Conservation (phyloP, 768 basidiomycete species). For the Cyclocybe cylindracea region DNA sequence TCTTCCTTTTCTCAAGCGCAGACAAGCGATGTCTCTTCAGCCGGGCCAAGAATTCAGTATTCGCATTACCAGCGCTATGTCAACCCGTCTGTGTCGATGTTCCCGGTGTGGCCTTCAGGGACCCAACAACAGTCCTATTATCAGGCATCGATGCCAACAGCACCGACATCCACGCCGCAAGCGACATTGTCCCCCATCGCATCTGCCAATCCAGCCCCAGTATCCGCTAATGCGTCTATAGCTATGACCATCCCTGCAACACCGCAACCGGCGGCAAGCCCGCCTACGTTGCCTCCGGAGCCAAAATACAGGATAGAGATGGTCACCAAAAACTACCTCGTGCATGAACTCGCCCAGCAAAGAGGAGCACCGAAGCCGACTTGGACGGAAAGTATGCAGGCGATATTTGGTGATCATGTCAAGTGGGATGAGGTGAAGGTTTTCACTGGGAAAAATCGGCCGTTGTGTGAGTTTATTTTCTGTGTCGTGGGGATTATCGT, state of each 20-base stretch:
- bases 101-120: conserved; percentile 23
- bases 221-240: background rate
- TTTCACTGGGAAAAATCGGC: conserved; percentile 64
- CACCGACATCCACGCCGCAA: background rate
- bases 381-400: conserved; percentile 76
- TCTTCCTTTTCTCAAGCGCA: background rate
- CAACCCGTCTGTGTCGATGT: conserved; percentile 12
- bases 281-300: conserved; percentile 20
- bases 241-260: conserved; percentile 6
- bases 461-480: conserved; percentile 46
- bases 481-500: background rate
- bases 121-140: conserved; percentile 8
- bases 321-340: conserved; percentile 67
- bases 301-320: conserved; percentile 44
- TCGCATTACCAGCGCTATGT: conserved; percentile 16
- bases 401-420: conserved; percentile 85
- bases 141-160: background rate
- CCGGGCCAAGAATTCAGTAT: conserved; percentile 11
- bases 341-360: conserved; percentile 61
- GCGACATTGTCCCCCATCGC: conserved; percentile 2
- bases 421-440: conserved; percentile 77
- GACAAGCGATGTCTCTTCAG: conserved; percentile 9
- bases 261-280: background rate
- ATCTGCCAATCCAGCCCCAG: conserved; percentile 1
- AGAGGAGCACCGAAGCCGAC: conserved; percentile 48